Evolutionary conservation across 108 stramenopile species (phyloP).

Genomic region (Mediolabrus comicus): DNA sequence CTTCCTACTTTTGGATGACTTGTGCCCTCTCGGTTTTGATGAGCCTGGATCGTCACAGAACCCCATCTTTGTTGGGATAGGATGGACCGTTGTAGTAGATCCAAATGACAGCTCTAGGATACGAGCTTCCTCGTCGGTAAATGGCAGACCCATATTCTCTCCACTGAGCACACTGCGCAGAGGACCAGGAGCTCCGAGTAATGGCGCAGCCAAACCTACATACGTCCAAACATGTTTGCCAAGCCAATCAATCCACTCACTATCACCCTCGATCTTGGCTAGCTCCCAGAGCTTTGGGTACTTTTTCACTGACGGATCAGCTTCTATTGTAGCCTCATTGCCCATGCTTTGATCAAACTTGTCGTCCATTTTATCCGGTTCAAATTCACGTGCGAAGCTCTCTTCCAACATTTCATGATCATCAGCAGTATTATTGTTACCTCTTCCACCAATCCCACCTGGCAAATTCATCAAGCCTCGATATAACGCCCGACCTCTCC

Average conservation of each 20-base stretch:
- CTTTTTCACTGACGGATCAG: conserved; percentile 16
- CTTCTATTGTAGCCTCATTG: not conserved
- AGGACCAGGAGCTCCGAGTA: conserved; percentile 84
- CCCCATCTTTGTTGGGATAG: conserved; percentile 64
- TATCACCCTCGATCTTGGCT: conserved; percentile 74
- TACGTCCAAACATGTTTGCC: conserved; percentile 81
- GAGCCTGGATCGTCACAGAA: conserved; percentile 34
- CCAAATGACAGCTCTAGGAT: conserved; percentile 83
- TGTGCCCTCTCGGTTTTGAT: not conserved
- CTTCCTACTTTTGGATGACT: conserved; percentile 7
- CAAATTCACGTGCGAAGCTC: not conserved
- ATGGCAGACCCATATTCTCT: conserved; percentile 89
- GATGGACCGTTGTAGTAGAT: conserved; percentile 74
- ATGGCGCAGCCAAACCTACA: conserved; percentile 76
- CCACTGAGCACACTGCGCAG: conserved; percentile 80
- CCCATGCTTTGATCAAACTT: not conserved
- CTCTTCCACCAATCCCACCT: conserved; percentile 13
- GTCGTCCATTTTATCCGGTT: not conserved
- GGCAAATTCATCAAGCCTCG: conserved; percentile 35
- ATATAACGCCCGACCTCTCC: conserved; percentile 32
- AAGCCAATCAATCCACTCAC: conserved; percentile 78
- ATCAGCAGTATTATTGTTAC: conserved; percentile 2
- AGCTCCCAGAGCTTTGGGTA: conserved; percentile 64
- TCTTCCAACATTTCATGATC: conserved; percentile 1
- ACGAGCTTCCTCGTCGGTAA: conserved; percentile 72